These are phyloP conservation scores for Zancudomyces culisetae DNA, from an alignment of 371 early-diverging fungal species.

Conservation along the genomic window DNA sequence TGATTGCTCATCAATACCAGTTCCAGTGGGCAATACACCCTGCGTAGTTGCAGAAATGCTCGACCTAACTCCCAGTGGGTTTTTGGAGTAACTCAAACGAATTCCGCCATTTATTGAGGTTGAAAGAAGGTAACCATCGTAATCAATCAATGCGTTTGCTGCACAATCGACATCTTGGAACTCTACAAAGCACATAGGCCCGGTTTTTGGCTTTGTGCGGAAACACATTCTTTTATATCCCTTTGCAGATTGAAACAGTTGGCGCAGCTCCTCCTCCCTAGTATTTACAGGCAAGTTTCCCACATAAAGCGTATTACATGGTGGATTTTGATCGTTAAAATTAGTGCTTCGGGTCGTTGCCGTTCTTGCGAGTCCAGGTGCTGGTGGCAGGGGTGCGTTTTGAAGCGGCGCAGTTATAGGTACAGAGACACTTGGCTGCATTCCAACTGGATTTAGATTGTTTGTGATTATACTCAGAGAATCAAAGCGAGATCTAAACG, in stretches of 20 bases:
- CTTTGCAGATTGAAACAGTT: slow-evolving; percentile 44
- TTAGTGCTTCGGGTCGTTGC: slow-evolving; percentile 30
- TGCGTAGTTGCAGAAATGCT: neutral
- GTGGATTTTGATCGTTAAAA: slow-evolving; percentile 79
- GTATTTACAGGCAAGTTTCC: slow-evolving; percentile 75
- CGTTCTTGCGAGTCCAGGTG: slow-evolving; percentile 14
- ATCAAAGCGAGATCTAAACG: neutral
- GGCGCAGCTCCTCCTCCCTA: slow-evolving; percentile 61
- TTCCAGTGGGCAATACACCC: neutral
- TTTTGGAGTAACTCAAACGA: slow-evolving; percentile 84
- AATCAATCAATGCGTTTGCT: slow-evolving; percentile 57
- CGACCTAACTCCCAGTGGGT: slow-evolving; percentile 62
- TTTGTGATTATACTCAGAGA: neutral
- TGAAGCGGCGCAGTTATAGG: neutral
- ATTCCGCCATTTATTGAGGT: slow-evolving; percentile 83
- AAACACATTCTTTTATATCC: slow-evolving; percentile 78
- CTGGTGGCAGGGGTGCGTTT: slow-evolving; percentile 2
- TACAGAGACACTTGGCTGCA: neutral
- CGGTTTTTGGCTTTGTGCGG: slow-evolving; percentile 49
- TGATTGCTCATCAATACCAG: neutral
- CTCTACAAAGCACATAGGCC: slow-evolving; percentile 88
- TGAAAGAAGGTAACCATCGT: slow-evolving; percentile 55
- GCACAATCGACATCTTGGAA: slow-evolving; percentile 79
- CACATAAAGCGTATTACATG: slow-evolving; percentile 91
- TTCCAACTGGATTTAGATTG: neutral